Evolutionary conservation across 768 basidiomycete species (phyloP), one percentile per base, ranked within the genome.

Genomic region (Tulasnella sp.): DNA sequence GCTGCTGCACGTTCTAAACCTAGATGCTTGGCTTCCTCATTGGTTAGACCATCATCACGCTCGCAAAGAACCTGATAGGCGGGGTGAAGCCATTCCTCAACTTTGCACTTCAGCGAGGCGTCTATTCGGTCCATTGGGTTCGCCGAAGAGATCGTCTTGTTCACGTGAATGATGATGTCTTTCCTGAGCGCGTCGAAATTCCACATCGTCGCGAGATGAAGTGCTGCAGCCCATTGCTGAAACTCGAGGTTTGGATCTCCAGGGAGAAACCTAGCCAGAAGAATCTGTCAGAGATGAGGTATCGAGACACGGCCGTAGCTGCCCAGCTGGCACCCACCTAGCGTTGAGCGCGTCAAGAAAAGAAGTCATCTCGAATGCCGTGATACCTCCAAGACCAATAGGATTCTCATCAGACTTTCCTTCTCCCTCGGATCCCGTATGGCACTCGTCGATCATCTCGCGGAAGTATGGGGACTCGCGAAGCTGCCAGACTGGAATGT

Each of bases 151-250:
- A 51, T 32, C 11, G 23, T 37, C 23, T 69, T 15, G 74, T 51
- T 29, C 9, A 57, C 51, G 74, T 48, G 23, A 11, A 5, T 42
- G 39, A 55, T 32, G 48, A 55, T 75, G 29, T 10, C 37, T 11
- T 75, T n/a, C 70, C 70, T 20, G 18, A 55, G 29, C 32, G 0
- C 23, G 67, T 77, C 76, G 35, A 70, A 71, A 13, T 77, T n/a
- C 76, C 76, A 77, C 76, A 77, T 77, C 11, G 76, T 77, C 10
- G 76, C 67, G 44, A 77, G 70, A 48, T 55, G 73, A 35, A 74
- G 73, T 39, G 73, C 37, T 3, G 73, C 37, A 20, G 40, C 20
- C 46, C 46, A 74, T 9, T 74, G 37, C 40, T 11, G 18, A 44
- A 74, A 74, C 18, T 20, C 32, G 15, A 74, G 42, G 1, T 46